Base-by-base conservation (phyloP, 2,329 filamentous ascomycete species). In the Hypoxylon sp. region DNA sequence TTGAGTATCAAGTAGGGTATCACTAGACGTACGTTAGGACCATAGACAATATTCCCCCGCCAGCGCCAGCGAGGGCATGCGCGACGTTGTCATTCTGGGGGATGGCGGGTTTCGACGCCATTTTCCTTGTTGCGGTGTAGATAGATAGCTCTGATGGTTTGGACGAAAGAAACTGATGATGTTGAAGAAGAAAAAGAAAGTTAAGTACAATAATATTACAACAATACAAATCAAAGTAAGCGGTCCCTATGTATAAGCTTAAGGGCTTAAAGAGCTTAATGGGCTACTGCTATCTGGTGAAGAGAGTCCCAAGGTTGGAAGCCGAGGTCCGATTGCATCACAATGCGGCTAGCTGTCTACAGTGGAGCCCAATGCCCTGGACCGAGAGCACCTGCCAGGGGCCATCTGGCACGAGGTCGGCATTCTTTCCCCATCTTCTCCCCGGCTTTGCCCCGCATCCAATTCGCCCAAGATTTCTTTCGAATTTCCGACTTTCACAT, bases 11-110 rank as follows among this genome's bases (percentile, higher is more conserved):
- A 27, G 15, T 37, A 24, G 10, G 5, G 19, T 21, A 17, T n/a
- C 24, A 17, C 2, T 50, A 51, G 54, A 74, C 75, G 70, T 88
- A 97, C 90, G 96, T 99, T 81, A 99, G 83, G 74, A 94, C 88
- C 93, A 98, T 99, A 74, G 96, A 97, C 65, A 98, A 84, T 64
- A 99, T 91, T 67, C 96, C 96, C 73, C 96, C 96, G 74, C 96
- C 96, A 55, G 94, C 93, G 73, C 95, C 95, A 62, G 94, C 93
- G 65, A 98, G 88, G 68, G 95, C 95, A 83, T 98, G 95, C 63
- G 95, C 94, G 78, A 98, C 93, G 85, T 98, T 98, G 86, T 98
- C 95, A 79, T 94, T 96, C 77, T 97, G 93, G 69, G 94, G 93
- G 50, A 91, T 83, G 51, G 89, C 87, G 50, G 90, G 84, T 74